These are phyloP conservation scores for Endocalyx cinctus DNA, from an alignment of 2,329 filamentous ascomycete genomes.

Conservation along the genomic window DNA sequence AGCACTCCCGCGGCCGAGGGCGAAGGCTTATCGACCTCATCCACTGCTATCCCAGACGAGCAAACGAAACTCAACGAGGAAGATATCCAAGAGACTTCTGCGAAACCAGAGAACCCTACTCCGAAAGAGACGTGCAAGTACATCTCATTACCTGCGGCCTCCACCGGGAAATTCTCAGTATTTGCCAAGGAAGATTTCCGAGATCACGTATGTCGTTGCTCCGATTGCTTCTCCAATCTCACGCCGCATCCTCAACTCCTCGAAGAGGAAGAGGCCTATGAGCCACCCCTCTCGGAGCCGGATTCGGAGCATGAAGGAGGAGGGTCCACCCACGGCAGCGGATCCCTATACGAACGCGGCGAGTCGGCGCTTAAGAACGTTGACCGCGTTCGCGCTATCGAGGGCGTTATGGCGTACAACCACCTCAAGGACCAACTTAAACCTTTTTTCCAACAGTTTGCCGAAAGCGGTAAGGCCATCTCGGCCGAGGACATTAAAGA, in stretches of 20 bases:
- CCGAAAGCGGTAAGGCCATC: slow-evolving; percentile 82
- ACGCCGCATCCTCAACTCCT: slow-evolving; percentile 72
- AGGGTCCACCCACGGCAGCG: slow-evolving; percentile 64
- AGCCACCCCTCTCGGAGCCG: slow-evolving; percentile 74
- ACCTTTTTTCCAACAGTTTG: slow-evolving; percentile 88
- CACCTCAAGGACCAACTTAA: slow-evolving; percentile 95
- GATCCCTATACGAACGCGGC: slow-evolving; percentile 82
- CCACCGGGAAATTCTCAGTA: slow-evolving; percentile 64
- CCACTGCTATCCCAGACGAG: slow-evolving; percentile 5
- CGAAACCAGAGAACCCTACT: too few relatives aligned
- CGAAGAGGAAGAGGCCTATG: slow-evolving; percentile 91
- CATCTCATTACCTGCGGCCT: slow-evolving; percentile 50
- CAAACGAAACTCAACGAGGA: slow-evolving; percentile 15
- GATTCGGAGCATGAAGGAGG: slow-evolving; percentile 49
- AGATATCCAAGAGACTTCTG: slow-evolving; percentile 11
- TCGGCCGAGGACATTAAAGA: slow-evolving; percentile 93
- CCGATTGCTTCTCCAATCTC: slow-evolving; percentile 71
- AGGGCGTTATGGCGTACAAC: slow-evolving; percentile 98
- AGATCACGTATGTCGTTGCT: slow-evolving; percentile 75
- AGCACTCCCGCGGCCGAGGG: slow-evolving; percentile 31
- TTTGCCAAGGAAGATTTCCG: slow-evolving; percentile 81
- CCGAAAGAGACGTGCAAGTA: slow-evolving; percentile 59
- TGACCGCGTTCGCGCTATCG: slow-evolving; percentile 87
- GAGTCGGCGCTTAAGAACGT: slow-evolving; percentile 89
- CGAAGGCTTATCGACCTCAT: slow-evolving; percentile 6